Evolutionary conservation across 306 rosid species (phyloP), one percentile per base, ranked within the genome.

Genomic region (Canavalia ensiformis): DNA sequence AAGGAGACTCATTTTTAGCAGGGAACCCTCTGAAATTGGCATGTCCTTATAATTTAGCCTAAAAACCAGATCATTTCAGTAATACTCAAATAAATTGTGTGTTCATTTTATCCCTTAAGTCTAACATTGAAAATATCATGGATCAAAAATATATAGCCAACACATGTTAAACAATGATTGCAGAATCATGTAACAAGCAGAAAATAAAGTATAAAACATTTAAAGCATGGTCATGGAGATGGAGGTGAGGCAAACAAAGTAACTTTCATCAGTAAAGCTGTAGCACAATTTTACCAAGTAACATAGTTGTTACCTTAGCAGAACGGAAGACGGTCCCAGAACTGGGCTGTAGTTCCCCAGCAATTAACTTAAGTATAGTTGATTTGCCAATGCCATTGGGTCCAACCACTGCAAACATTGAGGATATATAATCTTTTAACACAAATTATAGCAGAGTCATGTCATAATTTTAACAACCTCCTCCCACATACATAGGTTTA

Each of bases 321-420:
- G 99, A 96, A 55, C 97, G 99, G 76, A 96, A 96, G 72, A 93
- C 92, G 2, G 99, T 96, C 70, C 99, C 99, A 84, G 97, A 93
- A 87, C 69, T 93, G 79, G 99, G 99, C 80, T 96, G 97, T 55
- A 96, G 90, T 5, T 96, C 99, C 84, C 99, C 99, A 8, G 99
- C 91, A 89, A 96, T 96, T 83, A 96, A 85, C 88, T 96, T 96
- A 70, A 96, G 97, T 80, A 96, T 96, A 25, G 99, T 96, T 65
- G 99, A 96, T 85, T 96, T 96, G n/a, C 99, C 99, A 39, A 96
- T 96, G 5, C 99, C 99, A 85, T 96, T 96, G 71, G 99, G 99
- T 57, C 99, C 99, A 74, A 96, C 99, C 99, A 96, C 99, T 96
- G 97, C 83, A 49, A 87, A 80, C 63, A 84, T 56, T 63, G 59